Evolutionary conservation across 2,329 filamentous ascomycete species (phyloP), one percentile per base, ranked within the genome.

Genomic region (Fusarium sp.): DNA sequence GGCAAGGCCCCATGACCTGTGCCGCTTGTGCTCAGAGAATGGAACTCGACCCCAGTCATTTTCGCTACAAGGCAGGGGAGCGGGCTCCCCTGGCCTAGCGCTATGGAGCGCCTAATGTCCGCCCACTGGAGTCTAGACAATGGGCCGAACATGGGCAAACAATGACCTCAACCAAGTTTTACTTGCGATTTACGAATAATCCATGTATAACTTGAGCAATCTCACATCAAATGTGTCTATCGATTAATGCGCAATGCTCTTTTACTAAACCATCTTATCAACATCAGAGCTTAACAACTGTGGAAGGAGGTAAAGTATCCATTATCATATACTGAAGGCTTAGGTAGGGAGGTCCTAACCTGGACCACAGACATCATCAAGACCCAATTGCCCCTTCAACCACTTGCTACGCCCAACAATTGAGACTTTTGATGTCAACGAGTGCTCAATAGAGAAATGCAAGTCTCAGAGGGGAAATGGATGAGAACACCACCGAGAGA

Each of bases 391-490:
- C 38, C 22, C 29, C 52, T 64, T 24, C 47, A 62, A 50, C 71
- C 35, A 22, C 37, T 69, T 65, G 20, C 58, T 71, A 27, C 52
- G 40, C 54, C 52, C 57, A 64, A 67, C 59, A 22, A 50, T 58
- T 75, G 34, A 74, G 56, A 72, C 72, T 22, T 14, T 24, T 57
- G 42, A 60, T 62, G 54, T 60, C 64, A 40, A 24, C 60, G 29
- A 40, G 10, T 47, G 38, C 65, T n/a, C n/a, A 38, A 24, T 18
- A 58, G 60, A 45, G n/a, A 64, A 72, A 71, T 37, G 10, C 40
- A 24, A 34, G 69, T 73, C 67, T 75, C 65, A 70, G 60, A 67
- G 31, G 22, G 61, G 34, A 57, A 56, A 59, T 31, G 57, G 37
- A 7, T 24, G 13, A 58, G 52, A 57, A 68, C 63, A 42, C 58